A percentile compares a stretch with the other conserved stretches of the same genome.
Conservation (phyloP, 139 green algal species). For the Spirogloea muscicola region DNA sequence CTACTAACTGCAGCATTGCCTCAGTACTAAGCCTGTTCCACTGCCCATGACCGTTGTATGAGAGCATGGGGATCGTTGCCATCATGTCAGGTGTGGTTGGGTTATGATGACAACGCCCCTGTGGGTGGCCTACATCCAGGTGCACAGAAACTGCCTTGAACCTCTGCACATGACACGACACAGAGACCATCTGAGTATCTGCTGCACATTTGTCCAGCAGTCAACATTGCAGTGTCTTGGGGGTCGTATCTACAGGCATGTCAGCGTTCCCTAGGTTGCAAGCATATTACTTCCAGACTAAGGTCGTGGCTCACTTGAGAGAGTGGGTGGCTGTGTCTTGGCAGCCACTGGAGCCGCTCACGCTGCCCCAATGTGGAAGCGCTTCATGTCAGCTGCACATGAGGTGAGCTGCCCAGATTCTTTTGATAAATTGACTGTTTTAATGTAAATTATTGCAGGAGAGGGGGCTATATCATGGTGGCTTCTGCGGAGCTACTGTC, state of each 20-base stretch:
- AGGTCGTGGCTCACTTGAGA: too few species aligned
- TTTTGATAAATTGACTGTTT: neutral
- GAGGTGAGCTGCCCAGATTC: slow-evolving; percentile 7
- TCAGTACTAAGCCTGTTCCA: neutral
- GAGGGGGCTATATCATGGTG: neutral
- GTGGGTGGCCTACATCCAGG: slow-evolving; percentile 32
- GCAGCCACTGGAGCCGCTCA: slow-evolving; percentile 35
- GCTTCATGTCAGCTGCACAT: slow-evolving; percentile 39
- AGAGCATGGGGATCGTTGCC: too few species aligned
- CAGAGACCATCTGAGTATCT: neutral
- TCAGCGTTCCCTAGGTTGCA: neutral
- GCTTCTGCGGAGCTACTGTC: neutral
- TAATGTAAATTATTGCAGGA: neutral
- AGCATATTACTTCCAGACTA: too few species aligned
- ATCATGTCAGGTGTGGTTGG: slow-evolving; percentile 46
- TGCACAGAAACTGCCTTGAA: neutral
- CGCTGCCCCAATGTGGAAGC: slow-evolving; percentile 42
- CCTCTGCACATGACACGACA: neutral
- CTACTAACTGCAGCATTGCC: neutral
- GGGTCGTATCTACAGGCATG: neutral
- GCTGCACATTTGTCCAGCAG: neutral
- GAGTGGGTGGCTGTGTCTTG: too few species aligned
- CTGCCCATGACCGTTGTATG: neutral
- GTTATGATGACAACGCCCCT: slow-evolving; percentile 47
- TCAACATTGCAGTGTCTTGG: neutral